Evolutionary conservation across 805 yeast species (phyloP), one percentile per base, ranked within the genome.

Genomic region (Monosporozyma siamensis): DNA sequence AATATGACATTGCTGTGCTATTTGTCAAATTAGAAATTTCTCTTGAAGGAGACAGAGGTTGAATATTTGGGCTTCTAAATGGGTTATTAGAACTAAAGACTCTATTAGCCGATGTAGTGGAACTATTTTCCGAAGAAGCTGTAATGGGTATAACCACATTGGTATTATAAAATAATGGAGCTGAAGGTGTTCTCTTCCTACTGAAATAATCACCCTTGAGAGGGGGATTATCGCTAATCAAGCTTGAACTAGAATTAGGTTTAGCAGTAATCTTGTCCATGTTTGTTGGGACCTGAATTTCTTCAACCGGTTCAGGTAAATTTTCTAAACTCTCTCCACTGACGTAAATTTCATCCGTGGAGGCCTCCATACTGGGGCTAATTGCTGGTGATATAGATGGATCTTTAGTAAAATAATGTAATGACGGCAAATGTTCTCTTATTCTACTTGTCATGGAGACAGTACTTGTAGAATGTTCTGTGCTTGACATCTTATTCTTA

Each of bases 171-270:
- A 37, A 15, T n/a, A 20, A n/a, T 8, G 40, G 40, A 1, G 38
- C 35, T 18, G 40, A 45, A 30, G 20, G 44, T 18, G 34, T 39
- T 42, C 39, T 45, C 18, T 39, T 41, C 35, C 41, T 38, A 4
- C 23, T 39, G 12, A 25, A 31, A 24, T 30, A 31, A 32, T 38
- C 26, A 22, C 24, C 26, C 6, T 9, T 20, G 24, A 22, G 23
- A 20, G 22, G 12, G 11, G 21, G 17, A n/a, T 29, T 17, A 12
- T 25, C 23, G 29, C 24, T 38, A 12, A n/a, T 37, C n/a, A 25
- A 12, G 17, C 17, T 23, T 12, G 26, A 22, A n/a, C 14, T 27
- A 21, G 24, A 27, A 7, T 32, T 12, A n/a, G 42, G 38, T 24
- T 34, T 40, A 4, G 38, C 12, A 6, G 34, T 22, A 11, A 40